phyloP scores from a whole-genome alignment of 495 filamentous ascomycete genomes.

The Penicillium canariense region DNA sequence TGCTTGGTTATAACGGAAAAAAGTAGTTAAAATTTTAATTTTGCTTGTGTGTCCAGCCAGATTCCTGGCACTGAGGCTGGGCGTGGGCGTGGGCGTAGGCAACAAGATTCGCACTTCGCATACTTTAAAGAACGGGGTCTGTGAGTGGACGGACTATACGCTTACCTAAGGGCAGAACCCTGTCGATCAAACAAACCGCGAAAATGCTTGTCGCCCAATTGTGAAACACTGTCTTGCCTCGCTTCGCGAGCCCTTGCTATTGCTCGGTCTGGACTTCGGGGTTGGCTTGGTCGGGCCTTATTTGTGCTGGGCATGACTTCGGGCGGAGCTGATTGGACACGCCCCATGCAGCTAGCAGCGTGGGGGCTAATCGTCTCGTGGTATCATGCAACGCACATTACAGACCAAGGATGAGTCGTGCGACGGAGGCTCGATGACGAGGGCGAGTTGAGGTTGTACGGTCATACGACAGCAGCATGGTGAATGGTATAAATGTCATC shows the following conservation, averaged over 20 bases:
- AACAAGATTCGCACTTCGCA: constrained; percentile 29
- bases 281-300: neutral
- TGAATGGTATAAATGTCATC: too few species aligned
- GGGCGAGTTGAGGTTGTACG: neutral
- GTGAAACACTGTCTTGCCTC: constrained; percentile 21
- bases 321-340: neutral
- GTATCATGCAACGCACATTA: constrained; percentile 8
- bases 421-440: neutral
- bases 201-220: constrained; percentile 22
- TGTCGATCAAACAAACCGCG: constrained; percentile 27
- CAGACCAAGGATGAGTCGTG: neutral
- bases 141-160: neutral
- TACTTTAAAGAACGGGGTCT: neutral
- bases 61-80: neutral
- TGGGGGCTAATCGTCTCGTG: constrained; percentile 8
- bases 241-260: constrained; percentile 4
- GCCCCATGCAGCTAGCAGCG: neutral
- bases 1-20: neutral
- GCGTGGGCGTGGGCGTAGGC: constrained; percentile 12
- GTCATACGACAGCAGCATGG: too few species aligned
- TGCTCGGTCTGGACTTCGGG: neutral
- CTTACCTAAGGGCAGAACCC: constrained; percentile 24
- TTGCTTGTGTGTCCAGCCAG: neutral
- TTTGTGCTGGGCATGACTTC: neutral
- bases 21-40: neutral